Evolutionary conservation across 495 filamentous ascomycete genomes (phyloP).

Genomic region (Neurospora sp.): DNA sequence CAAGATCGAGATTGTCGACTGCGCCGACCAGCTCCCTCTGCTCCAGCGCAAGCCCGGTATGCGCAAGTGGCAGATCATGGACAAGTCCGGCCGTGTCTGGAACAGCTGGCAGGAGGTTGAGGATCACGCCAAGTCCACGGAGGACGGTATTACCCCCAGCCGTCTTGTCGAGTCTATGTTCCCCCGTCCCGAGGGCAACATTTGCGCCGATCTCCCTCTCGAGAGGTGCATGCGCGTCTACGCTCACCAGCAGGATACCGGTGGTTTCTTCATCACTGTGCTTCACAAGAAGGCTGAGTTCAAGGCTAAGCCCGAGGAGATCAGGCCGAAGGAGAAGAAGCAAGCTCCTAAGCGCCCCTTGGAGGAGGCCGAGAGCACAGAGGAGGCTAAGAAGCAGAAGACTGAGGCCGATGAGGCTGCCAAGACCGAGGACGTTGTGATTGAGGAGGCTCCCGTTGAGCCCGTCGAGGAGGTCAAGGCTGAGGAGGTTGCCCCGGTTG

Average conservation of each 20-base stretch:
- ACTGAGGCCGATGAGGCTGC: slow-evolving; percentile 17
- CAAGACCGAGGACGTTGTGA: slow-evolving; percentile 14
- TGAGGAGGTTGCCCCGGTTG: not conserved
- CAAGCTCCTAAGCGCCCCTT: slow-evolving; percentile 24
- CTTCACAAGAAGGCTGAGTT: slow-evolving; percentile 88
- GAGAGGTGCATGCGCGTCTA: slow-evolving; percentile 90
- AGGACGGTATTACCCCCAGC: slow-evolving; percentile 42
- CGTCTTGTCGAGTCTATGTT: slow-evolving; percentile 76
- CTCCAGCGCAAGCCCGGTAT: slow-evolving; percentile 68
- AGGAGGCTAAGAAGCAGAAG: slow-evolving; percentile 31
- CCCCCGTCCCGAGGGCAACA: slow-evolving; percentile 46
- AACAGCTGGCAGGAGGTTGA: slow-evolving; percentile 67
- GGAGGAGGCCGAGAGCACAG: slow-evolving; percentile 21
- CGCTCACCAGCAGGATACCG: slow-evolving; percentile 89
- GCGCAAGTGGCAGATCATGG: slow-evolving; percentile 77
- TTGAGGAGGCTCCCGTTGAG: slow-evolving; percentile 10
- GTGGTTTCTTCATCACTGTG: slow-evolving; percentile 93
- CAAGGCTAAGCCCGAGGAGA: slow-evolving; percentile 66
- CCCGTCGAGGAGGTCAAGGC: slow-evolving; percentile 15
- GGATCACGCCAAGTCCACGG: slow-evolving; percentile 45
- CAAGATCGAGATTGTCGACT: slow-evolving; percentile 77
- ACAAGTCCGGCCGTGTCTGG: slow-evolving; percentile 68
- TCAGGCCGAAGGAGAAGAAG: slow-evolving; percentile 42
- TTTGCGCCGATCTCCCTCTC: slow-evolving; percentile 54
- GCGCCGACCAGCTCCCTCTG: slow-evolving; percentile 60